Conservation (phyloP, 768 basidiomycete species). For the Termitomyces sp. region DNA sequence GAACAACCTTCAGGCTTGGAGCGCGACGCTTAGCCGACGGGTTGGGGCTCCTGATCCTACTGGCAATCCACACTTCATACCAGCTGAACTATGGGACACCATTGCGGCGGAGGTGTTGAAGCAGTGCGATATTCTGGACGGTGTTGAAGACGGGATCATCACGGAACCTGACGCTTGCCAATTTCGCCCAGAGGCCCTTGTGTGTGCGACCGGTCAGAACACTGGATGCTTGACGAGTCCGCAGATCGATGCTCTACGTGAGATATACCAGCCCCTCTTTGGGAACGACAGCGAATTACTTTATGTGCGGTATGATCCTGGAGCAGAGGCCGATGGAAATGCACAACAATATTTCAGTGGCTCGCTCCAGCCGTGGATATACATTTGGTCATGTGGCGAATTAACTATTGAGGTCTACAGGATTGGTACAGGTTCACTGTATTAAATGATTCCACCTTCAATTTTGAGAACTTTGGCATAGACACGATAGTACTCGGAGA, state of each 20-base stretch:
- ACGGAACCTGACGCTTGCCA: slow-evolving; percentile 11
- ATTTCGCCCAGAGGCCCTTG: slow-evolving; percentile 8
- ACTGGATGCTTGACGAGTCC: slow-evolving; percentile 1
- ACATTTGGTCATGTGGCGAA: too few species aligned
- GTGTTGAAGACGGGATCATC: slow-evolving; percentile 10
- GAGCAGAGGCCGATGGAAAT: slow-evolving; percentile 7
- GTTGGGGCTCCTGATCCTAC: slow-evolving; percentile 1
- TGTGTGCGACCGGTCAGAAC: background rate
- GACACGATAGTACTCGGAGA: background rate
- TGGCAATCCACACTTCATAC: background rate
- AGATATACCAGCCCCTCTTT: slow-evolving; percentile 7
- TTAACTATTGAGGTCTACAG: too few species aligned
- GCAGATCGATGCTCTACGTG: slow-evolving; percentile 4
- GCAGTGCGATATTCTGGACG: slow-evolving; percentile 12
- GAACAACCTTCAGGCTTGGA: slow-evolving; percentile 3
- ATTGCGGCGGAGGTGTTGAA: slow-evolving; percentile 6
- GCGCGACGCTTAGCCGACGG: background rate
- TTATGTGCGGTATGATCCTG: slow-evolving; percentile 10
- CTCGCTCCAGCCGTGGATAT: background rate
- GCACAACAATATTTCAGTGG: slow-evolving; percentile 1
- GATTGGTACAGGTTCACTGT: slow-evolving; percentile 10
- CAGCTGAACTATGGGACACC: background rate
- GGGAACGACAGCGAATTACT: slow-evolving; percentile 2
- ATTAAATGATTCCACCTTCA: slow-evolving; percentile 5
- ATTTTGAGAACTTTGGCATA: slow-evolving; percentile 4